Base-by-base conservation (phyloP, 2,329 filamentous ascomycete genomes). In the Lachnellula hyalina region DNA sequence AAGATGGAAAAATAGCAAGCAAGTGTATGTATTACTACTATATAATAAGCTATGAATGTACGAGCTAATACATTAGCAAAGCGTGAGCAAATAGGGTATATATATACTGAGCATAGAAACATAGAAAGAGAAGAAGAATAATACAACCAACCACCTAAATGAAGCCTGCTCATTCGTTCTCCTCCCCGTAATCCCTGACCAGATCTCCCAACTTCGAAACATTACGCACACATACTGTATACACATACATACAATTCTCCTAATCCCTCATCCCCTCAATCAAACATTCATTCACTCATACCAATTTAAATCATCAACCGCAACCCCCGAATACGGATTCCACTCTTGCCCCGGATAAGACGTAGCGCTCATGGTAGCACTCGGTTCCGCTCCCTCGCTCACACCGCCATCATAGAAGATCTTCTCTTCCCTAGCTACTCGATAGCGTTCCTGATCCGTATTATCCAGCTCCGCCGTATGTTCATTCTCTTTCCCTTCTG, bases 301-400 rank as follows among this genome's bases (percentile, higher is more conserved):
- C 34, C 28, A 57, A 45, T 57, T 52, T 23, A 49, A 2, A 4
- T 45, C 55, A 14, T 53, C 49, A 9, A 35, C 49, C 2, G 28
- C 46, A 8, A 49, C 55, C n/a, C 19, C 47, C 15, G 25, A 32
- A 49, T 58, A 58, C 15, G 56, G 56, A 49, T 55, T 58, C 84
- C 85, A 89, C 68, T 88, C 85, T 71, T 87, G 83, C 0, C 85
- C 85, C 0, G 85, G 85, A 68, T 87, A 89, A 65, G 80, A 84
- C 12, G 83, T 85, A 6, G 84, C 84, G 47, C 75, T 79, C 85
- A 89, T 88, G 55, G 77, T 73, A 12, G 79, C 77, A 65, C 35
- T 35, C 7, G 51, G 40, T 47, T 55, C 51, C 17, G 56, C 54
- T 35, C 73, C 67, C 14, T 76, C 74, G n/a, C 76, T 73, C 34